Base-by-base conservation (phyloP, 2,329 filamentous ascomycete species). In the Cladosporium sp. region DNA sequence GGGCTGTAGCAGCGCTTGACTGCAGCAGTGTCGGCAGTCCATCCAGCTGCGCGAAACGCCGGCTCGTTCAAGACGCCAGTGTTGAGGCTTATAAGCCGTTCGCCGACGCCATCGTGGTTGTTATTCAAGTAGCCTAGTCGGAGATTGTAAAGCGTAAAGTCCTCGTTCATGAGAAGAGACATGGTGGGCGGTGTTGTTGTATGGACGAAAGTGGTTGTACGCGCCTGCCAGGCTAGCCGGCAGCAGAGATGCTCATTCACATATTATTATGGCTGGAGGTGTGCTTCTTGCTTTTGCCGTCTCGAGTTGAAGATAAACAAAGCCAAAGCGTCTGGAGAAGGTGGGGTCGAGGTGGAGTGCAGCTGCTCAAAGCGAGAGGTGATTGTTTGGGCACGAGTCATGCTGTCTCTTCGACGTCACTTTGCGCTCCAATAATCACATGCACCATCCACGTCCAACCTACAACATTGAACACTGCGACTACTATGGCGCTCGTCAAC, bases 1-100 rank as follows among this genome's bases (percentile, higher is more conserved):
- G 92, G 92, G 2, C 92, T 95, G 78, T 96, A 91, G 57, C 90
- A 93, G 72, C 92, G 88, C 78, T 93, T 93, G 77, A 91, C 88
- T 70, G 92, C 88, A 21, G 89, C 86, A 11, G 89, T 86, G 74
- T 91, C 91, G 59, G 89, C 82, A 52, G 87, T 86, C 92, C 92
- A 95, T 70, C 92, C 92, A 68, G 91, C 90, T 59, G 90, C 88
- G 78, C 92, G 92, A 82, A 94, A 95, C 34, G 91, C 88, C 2
- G 89, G 87, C 32, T 91, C 91, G 76, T 92, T 93, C 69, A 95
- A 83, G 74, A 93, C 90, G 69, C 85, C 85, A 74, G 92, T 88
- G 78, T 94, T 92, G 68, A 96, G 86, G 47, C 88, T 92, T 76
- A 96, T 92, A 49, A 95, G 85, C 24, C 92, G 89, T 78, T 96